A percentile compares a stretch with the other conserved stretches of the same genome.
phyloP scores from a whole-genome alignment of 2,329 filamentous ascomycete genomes.

The Stemphylium vesicarium region DNA sequence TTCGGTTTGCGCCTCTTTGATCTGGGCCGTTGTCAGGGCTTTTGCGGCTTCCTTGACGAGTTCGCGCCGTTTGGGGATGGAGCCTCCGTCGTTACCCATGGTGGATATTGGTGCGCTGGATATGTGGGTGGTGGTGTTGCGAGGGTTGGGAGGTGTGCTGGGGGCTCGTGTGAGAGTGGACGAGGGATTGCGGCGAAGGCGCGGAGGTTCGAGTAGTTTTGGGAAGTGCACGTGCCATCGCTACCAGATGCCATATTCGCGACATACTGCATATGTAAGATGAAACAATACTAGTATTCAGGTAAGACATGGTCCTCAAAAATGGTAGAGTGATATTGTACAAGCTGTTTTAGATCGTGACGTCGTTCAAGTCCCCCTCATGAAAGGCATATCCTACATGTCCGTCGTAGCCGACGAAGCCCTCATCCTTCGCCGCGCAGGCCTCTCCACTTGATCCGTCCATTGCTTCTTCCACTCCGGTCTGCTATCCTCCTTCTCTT shows the following conservation, averaged over 20 bases:
- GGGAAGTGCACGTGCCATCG: conserved; percentile 18
- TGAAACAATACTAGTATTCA: neutral
- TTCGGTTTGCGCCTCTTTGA: conserved; percentile 88
- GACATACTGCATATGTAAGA: neutral
- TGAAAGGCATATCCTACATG: conserved; percentile 1
- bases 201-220: conserved; percentile 27
- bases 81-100: conserved; percentile 98
- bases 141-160: neutral
- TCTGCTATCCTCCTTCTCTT: neutral
- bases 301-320: neutral
- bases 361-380: neutral
- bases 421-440: conserved; percentile 2
- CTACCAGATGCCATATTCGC: neutral
- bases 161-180: neutral
- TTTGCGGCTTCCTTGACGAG: conserved; percentile 93
- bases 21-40: conserved; percentile 78
- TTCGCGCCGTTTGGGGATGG: conserved; percentile 93
- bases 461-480: conserved; percentile 25
- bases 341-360: neutral
- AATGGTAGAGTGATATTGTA: conserved; percentile 11
- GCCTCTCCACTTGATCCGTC: conserved; percentile 19
- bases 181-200: conserved; percentile 27
- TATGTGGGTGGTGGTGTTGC: neutral
- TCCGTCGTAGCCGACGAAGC: neutral
- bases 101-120: conserved; percentile 3